Evolutionary conservation across 805 yeast species (phyloP), one percentile per base, ranked within the genome.

Genomic region (Saturnispora serradocipensis): DNA sequence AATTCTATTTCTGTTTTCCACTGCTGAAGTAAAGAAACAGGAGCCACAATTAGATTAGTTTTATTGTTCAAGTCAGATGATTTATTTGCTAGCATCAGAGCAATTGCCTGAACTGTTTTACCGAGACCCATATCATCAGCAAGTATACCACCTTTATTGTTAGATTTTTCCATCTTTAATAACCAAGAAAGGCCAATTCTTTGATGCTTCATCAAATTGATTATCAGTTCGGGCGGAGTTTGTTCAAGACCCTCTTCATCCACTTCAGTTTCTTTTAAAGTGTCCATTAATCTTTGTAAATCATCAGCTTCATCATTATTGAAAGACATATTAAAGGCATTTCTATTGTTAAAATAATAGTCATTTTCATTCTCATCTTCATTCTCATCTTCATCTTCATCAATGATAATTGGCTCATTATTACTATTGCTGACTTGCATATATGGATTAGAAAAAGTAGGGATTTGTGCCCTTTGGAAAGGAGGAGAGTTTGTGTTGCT

Each of bases 121-220:
- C 89, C 88, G 20, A 86, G 68, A 8, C 93, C 93, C 93, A 85
- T 85, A 71, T 84, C 90, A 65, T 86, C 93, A 1, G 89, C 89
- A 13, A 86, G 66, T 10, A 85, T 80, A 6, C 90, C 86, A 18
- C 91, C 91, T 57, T 69, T 70, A 43, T 76, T 74, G 35, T 66
- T 68, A 3, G 82, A 75, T 15, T 72, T 66, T 60, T 91, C 98
- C 72, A 81, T 81, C 44, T 80, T 71, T 47, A 78, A 64, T 59
- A 91, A 67, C 97, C 98, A 91, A 7, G 82, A 76, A 22, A 91
- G 72, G 2, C 97, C 98, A 53, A 82, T 73, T 48, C 88, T 74
- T 67, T 91, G 99, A 70, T 91, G 98, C 49, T 64, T 64, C 50
- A 68, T 51, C 27, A 68, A 58, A 11, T 67, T 65, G 9, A 77